Base-by-base conservation (phyloP, 2,329 filamentous ascomycete species). In the Fusarium pseudograminearum region DNA sequence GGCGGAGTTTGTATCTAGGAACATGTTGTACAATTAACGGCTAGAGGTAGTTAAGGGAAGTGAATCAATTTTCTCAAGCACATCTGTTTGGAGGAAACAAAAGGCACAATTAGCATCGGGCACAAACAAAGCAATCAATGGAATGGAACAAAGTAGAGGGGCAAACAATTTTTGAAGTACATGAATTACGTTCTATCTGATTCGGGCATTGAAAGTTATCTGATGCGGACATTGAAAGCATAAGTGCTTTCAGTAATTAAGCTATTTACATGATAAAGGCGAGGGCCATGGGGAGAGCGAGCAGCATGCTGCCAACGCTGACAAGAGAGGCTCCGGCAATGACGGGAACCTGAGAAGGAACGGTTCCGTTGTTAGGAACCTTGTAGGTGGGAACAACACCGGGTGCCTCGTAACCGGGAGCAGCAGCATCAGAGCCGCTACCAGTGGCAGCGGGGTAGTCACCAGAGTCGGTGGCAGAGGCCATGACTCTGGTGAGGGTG, bases 201-300 rank as follows among this genome's bases (percentile, higher is more conserved):
- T 60, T 22, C 47, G 47, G 47, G 47, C 47, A n/a, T 33, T 33
- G 22, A 60, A 53, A 44, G 38, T 40, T 65, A 65, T 60, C 47
- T 60, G 31, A 34, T 60, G 26, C 47, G 47, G 47, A 34, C 47
- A 15, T 33, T 42, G 22, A 60, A 53, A 48, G 53, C 76, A 31
- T 61, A 76, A 48, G 24, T 10, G 54, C 61, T 48, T 22, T 15
- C 54, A 28, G 26, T 36, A 51, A 65, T 53, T 52, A 65, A 65
- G 41, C 36, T 67, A 67, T 67, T 67, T 67, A 67, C 64, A 67
- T 57, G 22, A 62, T 12, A 51, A 67, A 67, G 36, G 56, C 64
- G 34, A 67, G 50, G 33, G 57, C 64, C 57, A 67, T 34, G 26
- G 64, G 64, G 36, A 67, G 34, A 20, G 63, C 50, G 9, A 67